A percentile compares a stretch with the other conserved stretches of the same genome.
phyloP scores from a whole-genome alignment of 768 basidiomycete species.

The Tylopilus intermedius region DNA sequence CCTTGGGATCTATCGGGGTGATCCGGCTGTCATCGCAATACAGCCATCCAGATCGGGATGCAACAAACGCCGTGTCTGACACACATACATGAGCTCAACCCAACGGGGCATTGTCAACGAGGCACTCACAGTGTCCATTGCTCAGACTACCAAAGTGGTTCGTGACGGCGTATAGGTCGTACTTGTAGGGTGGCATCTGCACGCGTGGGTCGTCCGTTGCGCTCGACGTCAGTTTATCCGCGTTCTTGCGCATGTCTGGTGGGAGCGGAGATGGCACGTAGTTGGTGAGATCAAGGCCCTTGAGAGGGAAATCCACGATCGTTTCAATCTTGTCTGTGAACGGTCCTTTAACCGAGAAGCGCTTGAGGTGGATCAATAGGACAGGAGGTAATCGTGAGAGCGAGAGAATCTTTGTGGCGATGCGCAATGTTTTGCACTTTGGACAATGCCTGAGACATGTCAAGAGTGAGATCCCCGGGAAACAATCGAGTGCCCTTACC shows the following conservation, averaged over 20 bases:
- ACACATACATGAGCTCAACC: neutral
- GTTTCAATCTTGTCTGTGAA: conserved; percentile 98
- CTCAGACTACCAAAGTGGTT: conserved; percentile 94
- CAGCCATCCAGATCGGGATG: conserved; percentile 83
- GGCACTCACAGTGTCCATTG: conserved; percentile 87
- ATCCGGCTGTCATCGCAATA: conserved; percentile 94
- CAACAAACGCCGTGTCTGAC: conserved; percentile 88
- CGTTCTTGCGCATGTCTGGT: conserved; percentile 53
- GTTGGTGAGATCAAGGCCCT: conserved; percentile 57
- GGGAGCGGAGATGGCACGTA: conserved; percentile 83
- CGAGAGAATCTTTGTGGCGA: conserved; percentile 81
- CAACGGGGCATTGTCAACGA: neutral
- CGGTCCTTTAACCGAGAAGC: conserved; percentile 84
- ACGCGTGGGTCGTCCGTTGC: conserved; percentile 66
- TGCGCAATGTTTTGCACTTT: conserved; percentile 82
- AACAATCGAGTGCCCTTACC: conserved; percentile 45
- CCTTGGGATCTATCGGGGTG: conserved; percentile 62
- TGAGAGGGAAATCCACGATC: conserved; percentile 83
- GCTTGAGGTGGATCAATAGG: conserved; percentile 86
- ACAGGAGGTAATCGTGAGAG: conserved; percentile 92
- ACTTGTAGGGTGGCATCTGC: conserved; percentile 84
- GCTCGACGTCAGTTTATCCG: conserved; percentile 33
- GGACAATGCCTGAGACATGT: conserved; percentile 79
- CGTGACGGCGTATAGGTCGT: conserved; percentile 92
- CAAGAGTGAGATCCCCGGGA: neutral